These are phyloP conservation scores for Beverwykella pulmonaria DNA, from an alignment of 495 filamentous ascomycete species.

Conservation along the genomic window DNA sequence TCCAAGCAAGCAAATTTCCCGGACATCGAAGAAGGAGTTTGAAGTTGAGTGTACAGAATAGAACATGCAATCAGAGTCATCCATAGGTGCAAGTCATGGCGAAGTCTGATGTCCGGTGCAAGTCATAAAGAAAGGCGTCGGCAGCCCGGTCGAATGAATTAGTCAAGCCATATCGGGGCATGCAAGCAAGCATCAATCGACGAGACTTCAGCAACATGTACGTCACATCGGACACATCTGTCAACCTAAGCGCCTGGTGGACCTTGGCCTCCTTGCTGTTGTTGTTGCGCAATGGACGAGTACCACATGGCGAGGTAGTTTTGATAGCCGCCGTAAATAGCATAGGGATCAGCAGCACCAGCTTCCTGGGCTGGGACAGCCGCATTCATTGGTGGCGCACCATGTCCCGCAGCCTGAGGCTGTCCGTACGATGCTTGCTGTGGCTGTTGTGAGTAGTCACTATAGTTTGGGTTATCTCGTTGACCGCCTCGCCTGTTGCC, in stretches of 20 bases:
- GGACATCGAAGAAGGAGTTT: slow-evolving; percentile 1
- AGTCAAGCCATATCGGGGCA: slow-evolving; percentile 31
- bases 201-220: slow-evolving; percentile 33
- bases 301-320: slow-evolving; percentile 68
- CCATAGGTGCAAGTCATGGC: slow-evolving; percentile 2
- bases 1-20: slow-evolving; percentile 1
- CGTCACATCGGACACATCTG: slow-evolving; percentile 28
- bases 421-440: slow-evolving; percentile 44
- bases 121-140: not conserved
- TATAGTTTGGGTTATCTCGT: slow-evolving; percentile 41
- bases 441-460: slow-evolving; percentile 51
- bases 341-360: slow-evolving; percentile 59
- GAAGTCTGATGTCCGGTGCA: not conserved
- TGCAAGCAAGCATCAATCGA: slow-evolving; percentile 35
- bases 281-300: slow-evolving; percentile 51
- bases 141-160: slow-evolving; percentile 6
- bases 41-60: slow-evolving; percentile 3
- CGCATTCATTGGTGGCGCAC: slow-evolving; percentile 36
- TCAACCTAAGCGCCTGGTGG: slow-evolving; percentile 30
- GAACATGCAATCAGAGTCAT: slow-evolving; percentile 11
- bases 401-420: slow-evolving; percentile 32
- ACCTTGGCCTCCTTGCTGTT: slow-evolving; percentile 27
- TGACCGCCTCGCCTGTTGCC: slow-evolving; percentile 38
- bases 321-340: slow-evolving; percentile 66
- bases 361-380: slow-evolving; percentile 48